Evolutionary conservation across 2,329 filamentous ascomycete genomes (phyloP).

Genomic region (Fusarium metavorans): DNA sequence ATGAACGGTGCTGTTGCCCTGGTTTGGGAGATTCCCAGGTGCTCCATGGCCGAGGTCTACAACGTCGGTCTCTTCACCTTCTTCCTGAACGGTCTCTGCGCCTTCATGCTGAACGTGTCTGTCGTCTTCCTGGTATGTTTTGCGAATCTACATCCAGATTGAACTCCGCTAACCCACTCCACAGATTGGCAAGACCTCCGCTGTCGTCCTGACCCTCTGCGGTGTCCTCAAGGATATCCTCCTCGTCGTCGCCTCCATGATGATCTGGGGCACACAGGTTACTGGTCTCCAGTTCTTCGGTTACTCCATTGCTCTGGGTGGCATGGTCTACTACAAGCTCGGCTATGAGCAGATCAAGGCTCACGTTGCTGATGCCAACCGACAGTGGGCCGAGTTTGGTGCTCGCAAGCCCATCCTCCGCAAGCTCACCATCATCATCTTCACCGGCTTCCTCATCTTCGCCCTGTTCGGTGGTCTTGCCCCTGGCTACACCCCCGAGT

Average conservation of each 20-base stretch:
- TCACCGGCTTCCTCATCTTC: conserved; percentile 74
- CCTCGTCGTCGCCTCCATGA: conserved; percentile 82
- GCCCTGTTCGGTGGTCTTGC: conserved; percentile 76
- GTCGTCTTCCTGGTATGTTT: conserved; percentile 84
- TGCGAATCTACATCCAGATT: no score
- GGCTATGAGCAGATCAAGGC: conserved; percentile 86
- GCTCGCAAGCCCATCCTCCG: conserved; percentile 80
- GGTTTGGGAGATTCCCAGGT: conserved; percentile 77
- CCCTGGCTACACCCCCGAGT: conserved; percentile 68
- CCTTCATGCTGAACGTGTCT: conserved; percentile 86
- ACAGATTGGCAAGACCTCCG: conserved; percentile 89
- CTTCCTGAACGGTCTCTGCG: conserved; percentile 80
- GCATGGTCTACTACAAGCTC: conserved; percentile 87
- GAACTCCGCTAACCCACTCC: conserved; percentile 43
- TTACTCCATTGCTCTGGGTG: conserved; percentile 82
- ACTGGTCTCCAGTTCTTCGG: conserved; percentile 83
- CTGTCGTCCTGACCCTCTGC: conserved; percentile 86
- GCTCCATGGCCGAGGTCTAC: conserved; percentile 78
- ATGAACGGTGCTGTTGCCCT: conserved; percentile 84
- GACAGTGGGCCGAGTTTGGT: conserved; percentile 89
- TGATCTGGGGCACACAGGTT: conserved; percentile 84
- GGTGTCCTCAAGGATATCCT: conserved; percentile 91
- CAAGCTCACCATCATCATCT: conserved; percentile 78
- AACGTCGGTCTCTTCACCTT: conserved; percentile 79
- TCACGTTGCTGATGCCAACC: conserved; percentile 77